Evolutionary conservation across 2,329 filamentous ascomycete species (phyloP), one percentile per base, ranked within the genome.

Genomic region (Gaeumannomyces sp.): DNA sequence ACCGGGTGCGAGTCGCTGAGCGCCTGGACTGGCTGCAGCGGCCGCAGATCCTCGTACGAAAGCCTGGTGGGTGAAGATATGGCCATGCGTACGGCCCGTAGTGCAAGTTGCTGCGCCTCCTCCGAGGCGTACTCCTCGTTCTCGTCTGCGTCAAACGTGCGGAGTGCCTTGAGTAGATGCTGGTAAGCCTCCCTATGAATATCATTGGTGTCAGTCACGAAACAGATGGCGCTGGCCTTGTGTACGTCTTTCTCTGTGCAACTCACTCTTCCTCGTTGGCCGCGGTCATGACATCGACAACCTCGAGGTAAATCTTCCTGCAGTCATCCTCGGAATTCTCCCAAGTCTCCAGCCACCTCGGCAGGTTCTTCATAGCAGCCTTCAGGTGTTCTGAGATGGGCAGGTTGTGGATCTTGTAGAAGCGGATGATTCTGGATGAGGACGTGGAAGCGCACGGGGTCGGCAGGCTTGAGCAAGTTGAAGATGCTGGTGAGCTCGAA

Each of bases 401-500:
- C 10, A 64, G 33, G 73, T 85, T 82, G 72, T 89, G 84, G 65
- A 81, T 78, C 75, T 89, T 89, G 76, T 97, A 87, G 72, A 97
- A 91, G 71, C 89, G 89, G 68, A 98, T 80, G 71, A 97, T 93
- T n/a, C 73, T 93, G 88, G 76, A 95, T 84, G 73, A 99, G 91
- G 66, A 99, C 92, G 75, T 97, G 90, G 79, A 90, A 97, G 67
- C 95, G 89, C 74, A 91, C 85, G 64, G 92, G 89, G 74, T 93
- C 89, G 73, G 88, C 82, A 67, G 88, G 80, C 70, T 88, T 80
- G 70, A 98, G 85, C 70, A 96, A 89, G 85, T 99, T 99, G 89
- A 98, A 99, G 74, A 99, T 88, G 72, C 93, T 97, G 74, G 92
- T 93, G 71, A 99, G 86, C 71, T 95, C 90, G 70, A 92, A 93